A percentile compares a stretch with the other conserved stretches of the same genome.
phyloP scores from a whole-genome alignment of 2,329 filamentous ascomycete genomes.

The Pochonia chlamydosporia region DNA sequence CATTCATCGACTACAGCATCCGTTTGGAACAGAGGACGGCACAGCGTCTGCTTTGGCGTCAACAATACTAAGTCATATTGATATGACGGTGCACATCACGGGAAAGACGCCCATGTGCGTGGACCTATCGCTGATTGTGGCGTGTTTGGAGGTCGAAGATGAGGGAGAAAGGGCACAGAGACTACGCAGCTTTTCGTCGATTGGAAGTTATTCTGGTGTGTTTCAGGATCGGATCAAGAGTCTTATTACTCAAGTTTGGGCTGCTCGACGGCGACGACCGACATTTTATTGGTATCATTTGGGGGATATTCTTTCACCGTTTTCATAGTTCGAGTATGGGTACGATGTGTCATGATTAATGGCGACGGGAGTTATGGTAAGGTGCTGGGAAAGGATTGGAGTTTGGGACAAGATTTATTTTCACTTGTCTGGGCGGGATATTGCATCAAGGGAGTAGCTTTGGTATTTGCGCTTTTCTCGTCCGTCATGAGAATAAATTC shows the following conservation, averaged over 20 bases:
- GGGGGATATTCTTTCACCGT: neutral
- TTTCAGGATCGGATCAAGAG: constrained; percentile 3
- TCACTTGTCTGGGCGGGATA: too few relatives aligned
- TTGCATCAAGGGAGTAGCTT: too few relatives aligned
- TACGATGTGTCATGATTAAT: too few relatives aligned
- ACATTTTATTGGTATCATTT: constrained; percentile 1
- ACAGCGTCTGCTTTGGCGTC: constrained; percentile 5
- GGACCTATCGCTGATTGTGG: constrained; percentile 16
- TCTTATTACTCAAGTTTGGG: neutral
- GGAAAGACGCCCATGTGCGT: constrained; percentile 13
- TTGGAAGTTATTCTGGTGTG: constrained; percentile 7
- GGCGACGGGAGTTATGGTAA: too few relatives aligned
- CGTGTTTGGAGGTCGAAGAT: constrained; percentile 17
- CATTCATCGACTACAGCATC: constrained; percentile 16
- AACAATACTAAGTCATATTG: constrained; percentile 17
- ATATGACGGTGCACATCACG: constrained; percentile 14
- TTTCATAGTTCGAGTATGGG: too few relatives aligned
- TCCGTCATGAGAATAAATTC: too few relatives aligned
- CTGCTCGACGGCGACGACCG: neutral
- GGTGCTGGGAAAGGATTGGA: too few relatives aligned
- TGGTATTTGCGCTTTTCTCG: too few relatives aligned
- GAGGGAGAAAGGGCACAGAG: constrained; percentile 7
- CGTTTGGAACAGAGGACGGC: constrained; percentile 8
- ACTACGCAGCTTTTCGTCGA: constrained; percentile 8
- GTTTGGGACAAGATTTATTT: too few relatives aligned